These are phyloP conservation scores for Xylaria sp. DNA, from an alignment of 495 filamentous ascomycete species.

Conservation along the genomic window DNA sequence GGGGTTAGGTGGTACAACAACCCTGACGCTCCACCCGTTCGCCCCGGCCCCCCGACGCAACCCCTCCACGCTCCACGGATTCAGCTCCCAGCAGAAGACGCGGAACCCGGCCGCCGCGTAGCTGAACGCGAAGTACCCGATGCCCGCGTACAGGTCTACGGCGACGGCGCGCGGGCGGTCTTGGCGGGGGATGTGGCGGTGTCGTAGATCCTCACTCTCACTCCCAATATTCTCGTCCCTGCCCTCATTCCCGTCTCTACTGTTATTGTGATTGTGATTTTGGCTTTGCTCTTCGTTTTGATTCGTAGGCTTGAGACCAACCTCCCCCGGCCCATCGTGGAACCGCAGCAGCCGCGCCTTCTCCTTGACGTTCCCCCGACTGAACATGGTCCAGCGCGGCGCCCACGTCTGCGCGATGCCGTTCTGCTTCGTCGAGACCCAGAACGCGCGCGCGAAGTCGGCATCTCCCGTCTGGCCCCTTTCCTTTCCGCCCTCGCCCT, in stretches of 20 bases:
- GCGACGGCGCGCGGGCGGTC: slow-evolving; percentile 44
- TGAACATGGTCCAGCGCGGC: slow-evolving; percentile 90
- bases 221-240: not conserved
- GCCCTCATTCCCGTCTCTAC: not conserved
- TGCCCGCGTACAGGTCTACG: slow-evolving; percentile 88
- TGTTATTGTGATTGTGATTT: not conserved
- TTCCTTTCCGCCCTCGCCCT: not conserved
- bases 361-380: slow-evolving; percentile 85
- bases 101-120: slow-evolving; percentile 75
- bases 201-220: not conserved
- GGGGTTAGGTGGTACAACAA: slow-evolving; percentile 46
- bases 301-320: not conserved
- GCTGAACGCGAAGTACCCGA: slow-evolving; percentile 89
- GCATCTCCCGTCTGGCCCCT: slow-evolving; percentile 24
- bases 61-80: slow-evolving; percentile 87
- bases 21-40: slow-evolving; percentile 69
- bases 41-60: slow-evolving; percentile 69
- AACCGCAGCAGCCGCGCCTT: slow-evolving; percentile 75
- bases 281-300: not conserved
- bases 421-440: slow-evolving; percentile 77
- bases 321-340: slow-evolving; percentile 32
- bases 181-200: not conserved
- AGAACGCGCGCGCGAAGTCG: slow-evolving; percentile 72
- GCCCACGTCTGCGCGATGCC: slow-evolving; percentile 86
- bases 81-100: slow-evolving; percentile 89